Evolutionary conservation across 768 basidiomycete species (phyloP), one percentile per base, ranked within the genome.

Genomic region (Phlebiopsis flavidoalba): DNA sequence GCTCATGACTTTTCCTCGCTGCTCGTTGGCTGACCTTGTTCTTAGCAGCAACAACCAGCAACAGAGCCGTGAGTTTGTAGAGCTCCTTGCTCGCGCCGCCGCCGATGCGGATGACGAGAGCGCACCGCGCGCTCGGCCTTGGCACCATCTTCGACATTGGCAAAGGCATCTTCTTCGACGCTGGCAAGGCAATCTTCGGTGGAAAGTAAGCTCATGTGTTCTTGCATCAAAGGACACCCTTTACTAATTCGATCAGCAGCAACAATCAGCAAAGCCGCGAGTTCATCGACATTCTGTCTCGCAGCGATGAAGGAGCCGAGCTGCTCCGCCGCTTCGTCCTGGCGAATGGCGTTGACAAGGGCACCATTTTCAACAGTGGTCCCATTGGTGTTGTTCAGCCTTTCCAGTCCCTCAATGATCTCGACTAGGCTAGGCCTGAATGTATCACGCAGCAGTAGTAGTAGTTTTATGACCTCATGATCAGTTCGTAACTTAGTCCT

Each of bases 41-140:
- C 10, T 12, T 17, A 54, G 36, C 53, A 50, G 22, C 46, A 50
- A 50, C 33, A 26, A 50, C 46, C 31, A 48, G 58, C 51, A 59
- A 26, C 51, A 60, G 53, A 17, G 50, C 15, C 37, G 37, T 26
- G 43, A 53, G 31, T 31, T 51, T n/a, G 31, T 59, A 5, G 58
- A 59, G 48, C 11, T 59, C 24, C 45, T 49, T 19, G 47, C 57
- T 14, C 57, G 46, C 48, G 26, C 26, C 26, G 52, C 52, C 3
- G 50, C 21, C 31, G 50, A 8, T 21, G 31, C 31, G 31, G 26
- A 31, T 31, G 60, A 53, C 22, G 60, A 56, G 21, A 8, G 22
- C 17, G 53, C n/a, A n/a, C n/a, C n/a, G 45, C 35, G 60, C 60
- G 17, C 53, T 60, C 21, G 45, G 26, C n/a, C 60, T 60, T 8